Evolutionary conservation across 2,329 filamentous ascomycete species (phyloP), one percentile per base, ranked within the genome.

Genomic region (Fusarium pseudoanthophilum): DNA sequence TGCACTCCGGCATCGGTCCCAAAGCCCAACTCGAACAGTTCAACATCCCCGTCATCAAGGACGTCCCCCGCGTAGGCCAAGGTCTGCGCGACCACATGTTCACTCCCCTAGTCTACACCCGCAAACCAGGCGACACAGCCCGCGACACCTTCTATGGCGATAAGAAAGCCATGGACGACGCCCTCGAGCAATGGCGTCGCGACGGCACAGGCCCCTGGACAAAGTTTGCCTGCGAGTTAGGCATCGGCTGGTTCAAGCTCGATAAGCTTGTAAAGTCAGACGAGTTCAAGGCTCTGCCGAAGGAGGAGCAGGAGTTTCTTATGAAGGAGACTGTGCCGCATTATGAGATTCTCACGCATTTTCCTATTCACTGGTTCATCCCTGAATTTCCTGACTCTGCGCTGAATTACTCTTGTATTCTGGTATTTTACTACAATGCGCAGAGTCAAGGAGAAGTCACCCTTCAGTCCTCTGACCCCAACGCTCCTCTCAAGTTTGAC

Each of bases 341-440:
- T 53, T 90, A 85, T 71, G 90, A 92, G 72, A 77, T 91, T 21
- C 62, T 86, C 14, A 85, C 82, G 4, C 85, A 87, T 64, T 82
- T 85, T 64, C 83, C 84, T 1, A 71, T 84, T 8, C 85, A 86
- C 69, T 83, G 77, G 75, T 80, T 83, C 60, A 62, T 84, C 1
- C 86, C 86, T 0, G 76, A 79, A 3, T 81, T 85, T 40, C 77
- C 82, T 0, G 58, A 75, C 8, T 73, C 77, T 4, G 76, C 79
- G 9, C 80, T 84, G 21, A 83, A 82, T 80, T 87, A 87, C 73
- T 78, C 82, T 2, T 83, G 81, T 36, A 67, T 88, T 8, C 67
- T 84, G 0, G 82, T 86, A 2, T 87, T 88, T 69, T 70, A 86
- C 26, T 87, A 87, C 80, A 89, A 91, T 75, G 83, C 86, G 2